Conservation (phyloP, 208 protist species). For the Endotrypanum monterogeii region DNA sequence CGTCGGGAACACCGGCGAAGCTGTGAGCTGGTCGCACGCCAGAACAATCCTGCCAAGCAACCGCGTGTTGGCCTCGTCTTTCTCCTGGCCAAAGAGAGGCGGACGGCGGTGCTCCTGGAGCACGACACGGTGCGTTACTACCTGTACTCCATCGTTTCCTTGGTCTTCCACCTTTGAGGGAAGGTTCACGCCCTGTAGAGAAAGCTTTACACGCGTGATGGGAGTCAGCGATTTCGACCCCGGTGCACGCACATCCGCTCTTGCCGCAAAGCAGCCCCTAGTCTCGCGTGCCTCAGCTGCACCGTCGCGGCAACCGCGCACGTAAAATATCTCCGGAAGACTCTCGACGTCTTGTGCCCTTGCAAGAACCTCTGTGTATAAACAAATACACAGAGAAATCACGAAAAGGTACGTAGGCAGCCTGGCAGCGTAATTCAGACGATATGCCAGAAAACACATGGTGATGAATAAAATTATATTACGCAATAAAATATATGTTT, state of each 20-base stretch:
- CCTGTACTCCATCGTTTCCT: not conserved
- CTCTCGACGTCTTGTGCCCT: not conserved
- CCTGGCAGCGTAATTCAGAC: not conserved
- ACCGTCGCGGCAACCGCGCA: conserved; percentile 56
- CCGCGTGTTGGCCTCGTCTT: not conserved
- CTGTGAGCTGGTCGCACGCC: conserved; percentile 33
- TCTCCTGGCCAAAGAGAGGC: conserved; percentile 14
- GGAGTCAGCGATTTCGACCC: not conserved
- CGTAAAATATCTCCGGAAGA: conserved; percentile 43
- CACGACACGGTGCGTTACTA: conserved; percentile 17
- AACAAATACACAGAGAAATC: not conserved
- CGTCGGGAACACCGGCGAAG: conserved; percentile 55
- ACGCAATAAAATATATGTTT: too few relatives aligned
- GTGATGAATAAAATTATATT: not conserved
- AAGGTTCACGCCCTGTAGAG: conserved; percentile 57
- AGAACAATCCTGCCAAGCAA: conserved; percentile 16
- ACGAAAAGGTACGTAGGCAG: not conserved
- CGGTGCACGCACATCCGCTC: not conserved
- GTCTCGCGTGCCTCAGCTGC: conserved; percentile 37
- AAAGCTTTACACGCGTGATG: conserved; percentile 25
- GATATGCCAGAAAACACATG: not conserved
- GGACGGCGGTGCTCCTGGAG: conserved; percentile 30
- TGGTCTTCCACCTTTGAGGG: conserved; percentile 25
- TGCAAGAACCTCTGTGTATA: not conserved
- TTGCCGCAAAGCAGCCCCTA: conserved; percentile 48